Evolutionary conservation across 805 yeast genomes (phyloP), one percentile per base, ranked within the genome.

Genomic region (Nakazawaea ambrosiae): DNA sequence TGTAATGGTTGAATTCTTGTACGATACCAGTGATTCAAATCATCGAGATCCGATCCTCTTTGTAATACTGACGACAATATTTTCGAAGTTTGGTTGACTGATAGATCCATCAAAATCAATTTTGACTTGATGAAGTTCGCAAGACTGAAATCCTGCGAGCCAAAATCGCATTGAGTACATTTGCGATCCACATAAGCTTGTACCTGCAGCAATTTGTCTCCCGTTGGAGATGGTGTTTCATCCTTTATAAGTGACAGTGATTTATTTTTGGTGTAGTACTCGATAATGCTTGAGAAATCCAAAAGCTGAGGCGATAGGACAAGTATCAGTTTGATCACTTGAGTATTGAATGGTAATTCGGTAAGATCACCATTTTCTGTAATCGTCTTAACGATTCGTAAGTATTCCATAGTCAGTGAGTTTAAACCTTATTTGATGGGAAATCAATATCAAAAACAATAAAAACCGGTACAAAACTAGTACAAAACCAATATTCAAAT

Each of bases 301-400:
- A 27, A 18, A 3, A 32, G 16, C 4, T 31, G n/a, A 6, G 40
- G 40, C 8, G n/a, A 31, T 15, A 37, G 31, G 2, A 37, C 35
- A 15, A 37, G 18, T 19, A 37, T 12, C 35, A 31, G 35, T 14
- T 27, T 37, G 6, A 16, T 19, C 7, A 22, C 26, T 3, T 31
- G 27, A 5, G 24, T 26, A 19, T 14, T 17, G 23, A 25, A 27
- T 2, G 32, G 35, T 19, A 37, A 19, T 5, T 22, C 9, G 7
- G 20, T 31, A 5, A 36, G 19, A 10, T 7, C 10, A 7, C 26
- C 20, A 23, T 25, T 25, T 25, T 25, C 10, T 5, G 26, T 25
- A 4, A 36, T 36, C n/a, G 14, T 17, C 31, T 24, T 25, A 5
- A 36, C 31, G 20, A 12, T 23, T 10, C 5, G 7, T 20, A 36